These are phyloP conservation scores for Inga laurina DNA, from an alignment of 306 rosid species.

Conservation along the genomic window DNA sequence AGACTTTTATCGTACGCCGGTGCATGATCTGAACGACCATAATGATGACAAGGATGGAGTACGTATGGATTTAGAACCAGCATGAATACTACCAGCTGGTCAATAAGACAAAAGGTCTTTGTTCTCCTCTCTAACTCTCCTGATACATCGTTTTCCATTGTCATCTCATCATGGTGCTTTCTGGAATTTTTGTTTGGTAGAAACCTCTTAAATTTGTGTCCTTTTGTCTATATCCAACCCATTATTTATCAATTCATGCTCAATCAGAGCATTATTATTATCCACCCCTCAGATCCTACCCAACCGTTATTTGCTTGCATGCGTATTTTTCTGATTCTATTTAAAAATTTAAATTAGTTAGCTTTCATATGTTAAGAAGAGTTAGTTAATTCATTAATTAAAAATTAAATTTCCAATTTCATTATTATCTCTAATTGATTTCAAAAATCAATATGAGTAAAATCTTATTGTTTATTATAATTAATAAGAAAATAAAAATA, in stretches of 20 bases:
- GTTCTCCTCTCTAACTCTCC: constrained; percentile 15
- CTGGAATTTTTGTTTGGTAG: constrained; percentile 30
- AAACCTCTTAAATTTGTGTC: constrained; percentile 32
- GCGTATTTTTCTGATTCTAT: too few relatives aligned
- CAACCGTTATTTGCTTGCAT: not conserved
- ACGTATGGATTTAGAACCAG: not conserved
- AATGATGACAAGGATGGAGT: not conserved
- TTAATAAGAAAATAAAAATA: too few relatives aligned
- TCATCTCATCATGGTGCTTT: constrained; percentile 18
- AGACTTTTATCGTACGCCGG: not conserved
- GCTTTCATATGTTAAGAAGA: too few relatives aligned
- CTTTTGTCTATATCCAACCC: constrained; percentile 1
- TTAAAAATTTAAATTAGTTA: too few relatives aligned
- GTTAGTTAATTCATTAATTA: too few relatives aligned
- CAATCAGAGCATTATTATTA: not conserved
- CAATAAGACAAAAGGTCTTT: constrained; percentile 38
- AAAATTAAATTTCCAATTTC: too few relatives aligned
- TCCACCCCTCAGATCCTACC: not conserved
- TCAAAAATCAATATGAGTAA: too few relatives aligned
- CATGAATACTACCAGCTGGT: not conserved
- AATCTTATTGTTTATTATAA: too few relatives aligned
- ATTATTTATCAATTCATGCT: constrained; percentile 2
- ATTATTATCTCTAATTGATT: too few relatives aligned
- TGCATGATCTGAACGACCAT: not conserved
- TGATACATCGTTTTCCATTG: constrained; percentile 36